Base-by-base conservation (phyloP, 345 rosid genomes). In the Moringa oleifera region DNA sequence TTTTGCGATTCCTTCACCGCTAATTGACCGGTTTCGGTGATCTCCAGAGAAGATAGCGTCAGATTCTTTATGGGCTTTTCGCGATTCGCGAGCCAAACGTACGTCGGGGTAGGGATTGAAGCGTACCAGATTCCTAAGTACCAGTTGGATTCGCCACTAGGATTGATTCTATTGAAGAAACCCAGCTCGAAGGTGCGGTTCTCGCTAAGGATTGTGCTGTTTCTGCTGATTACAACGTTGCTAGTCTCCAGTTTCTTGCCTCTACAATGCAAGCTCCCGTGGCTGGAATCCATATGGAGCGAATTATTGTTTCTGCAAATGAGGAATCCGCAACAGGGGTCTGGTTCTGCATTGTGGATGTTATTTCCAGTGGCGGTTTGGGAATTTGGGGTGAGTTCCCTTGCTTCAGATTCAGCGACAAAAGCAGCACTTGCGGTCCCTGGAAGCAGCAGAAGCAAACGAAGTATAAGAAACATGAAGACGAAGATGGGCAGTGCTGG, bases 41-140 rank as follows among this genome's bases (percentile, higher is more conserved):
- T 51, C 58, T 68, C 52, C 0, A 83, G 61, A 11, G 72, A 57
- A 18, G 79, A 55, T 17, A 67, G 58, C 17, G 71, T 17, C 24
- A 66, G 53, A 33, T 79, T 69, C 37, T 68, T 31, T 8, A 75
- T 56, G 62, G 82, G 80, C 4, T 57, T 74, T 18, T 65, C 81
- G 9, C 85, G 80, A 62, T 84, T 81, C 9, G 84, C 89, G 20
- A 84, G 84, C 89, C 85, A 85, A 57, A 85, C 82, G 20, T 69
- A 68, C 0, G 75, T 76, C 3, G 71, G 83, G 4, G 77, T 69
- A 11, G 87, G 78, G 6, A 79, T 73, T 19, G 83, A 80, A 75
- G 82, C 70, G 58, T 82, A 85, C 73, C 81, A 68, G 23, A 85
- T 78, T 19, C 85, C 83, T 6, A 85, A 47, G 67, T 80, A 85